phyloP scores from a whole-genome alignment of 768 basidiomycete genomes.

The Podaxis carcinomalis region DNA sequence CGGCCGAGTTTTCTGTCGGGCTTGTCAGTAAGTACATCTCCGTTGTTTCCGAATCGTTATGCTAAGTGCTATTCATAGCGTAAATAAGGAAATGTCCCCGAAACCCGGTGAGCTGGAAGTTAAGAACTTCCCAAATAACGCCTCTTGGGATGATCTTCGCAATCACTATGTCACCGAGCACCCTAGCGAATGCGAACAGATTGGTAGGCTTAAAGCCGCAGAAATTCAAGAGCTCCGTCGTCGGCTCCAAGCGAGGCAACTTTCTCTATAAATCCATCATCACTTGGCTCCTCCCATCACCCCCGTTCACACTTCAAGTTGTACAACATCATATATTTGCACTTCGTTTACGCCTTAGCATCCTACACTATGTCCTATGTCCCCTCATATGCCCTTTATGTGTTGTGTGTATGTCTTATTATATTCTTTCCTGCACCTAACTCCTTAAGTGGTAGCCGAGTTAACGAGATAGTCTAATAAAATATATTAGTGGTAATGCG shows the following conservation, averaged over 20 bases:
- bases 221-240: constrained; percentile 30
- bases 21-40: constrained; percentile 28
- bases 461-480: too few relatives aligned
- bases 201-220: constrained; percentile 28
- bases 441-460: too few relatives aligned
- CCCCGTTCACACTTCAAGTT: background rate
- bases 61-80: constrained; percentile 3
- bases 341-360: background rate
- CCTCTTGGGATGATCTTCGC: constrained; percentile 32
- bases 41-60: background rate
- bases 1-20: constrained; percentile 30
- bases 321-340: background rate
- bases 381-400: background rate
- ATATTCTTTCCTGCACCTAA: background rate
- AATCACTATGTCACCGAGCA: constrained; percentile 30
- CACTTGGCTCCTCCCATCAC: background rate
- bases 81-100: constrained; percentile 12
- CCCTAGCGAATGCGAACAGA: constrained; percentile 30
- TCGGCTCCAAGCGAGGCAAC: constrained; percentile 14
- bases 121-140: constrained; percentile 23
- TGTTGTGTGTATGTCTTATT: background rate
- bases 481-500: too few relatives aligned
- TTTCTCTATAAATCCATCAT: background rate
- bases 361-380: background rate
- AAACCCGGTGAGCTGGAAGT: constrained; percentile 7